Evolutionary conservation across 2,329 filamentous ascomycete genomes (phyloP), one percentile per base, ranked within the genome.

Genomic region (Colletotrichum kahawae): DNA sequence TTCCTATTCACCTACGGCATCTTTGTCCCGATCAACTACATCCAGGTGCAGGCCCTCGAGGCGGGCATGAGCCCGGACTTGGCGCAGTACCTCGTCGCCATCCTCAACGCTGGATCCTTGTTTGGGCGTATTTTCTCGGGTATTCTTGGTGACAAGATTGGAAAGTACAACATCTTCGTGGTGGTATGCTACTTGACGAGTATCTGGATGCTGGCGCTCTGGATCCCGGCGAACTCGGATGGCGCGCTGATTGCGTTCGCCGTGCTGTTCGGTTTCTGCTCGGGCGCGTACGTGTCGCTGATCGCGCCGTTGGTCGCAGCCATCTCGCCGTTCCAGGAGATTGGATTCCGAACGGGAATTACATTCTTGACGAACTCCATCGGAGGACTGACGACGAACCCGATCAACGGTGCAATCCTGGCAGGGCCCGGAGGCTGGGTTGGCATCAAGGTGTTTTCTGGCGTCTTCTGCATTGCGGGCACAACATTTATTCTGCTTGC

Each of bases 341-440:
- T 92, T 10, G 91, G 91, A 2, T 86, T 89, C 13, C 85, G 90
- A 1, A 82, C 77, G 5, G 85, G 85, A 2, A 79, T 85, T 1
- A 77, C 82, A 6, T 92, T 92, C 79, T 87, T 88, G 4, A 81
- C 90, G n/a, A 84, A 89, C 18, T 87, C 89, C 3, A 82, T 93
- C 43, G 88, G 88, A 0, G 90, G 90, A 4, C 82, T 93, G 18
- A 88, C 89, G 3, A 88, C 90, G 0, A 90, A 86, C 70, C 91
- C 91, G 0, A 91, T 92, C 77, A 89, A 85, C 1, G 90, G 91
- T 0, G 86, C 86, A 1, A 85, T 86, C 60, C 65, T 85, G 3
- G 77, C 81, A 1, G 74, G 60, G 2, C 75, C 79, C 0, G 73
- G 79, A 6, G 81, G 81, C 7, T 86, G 82, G 80, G 60, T 80